Evolutionary conservation across 441 rosid genomes (phyloP), one percentile per base, ranked within the genome.

Genomic region (Arabidopsis lyrata): DNA sequence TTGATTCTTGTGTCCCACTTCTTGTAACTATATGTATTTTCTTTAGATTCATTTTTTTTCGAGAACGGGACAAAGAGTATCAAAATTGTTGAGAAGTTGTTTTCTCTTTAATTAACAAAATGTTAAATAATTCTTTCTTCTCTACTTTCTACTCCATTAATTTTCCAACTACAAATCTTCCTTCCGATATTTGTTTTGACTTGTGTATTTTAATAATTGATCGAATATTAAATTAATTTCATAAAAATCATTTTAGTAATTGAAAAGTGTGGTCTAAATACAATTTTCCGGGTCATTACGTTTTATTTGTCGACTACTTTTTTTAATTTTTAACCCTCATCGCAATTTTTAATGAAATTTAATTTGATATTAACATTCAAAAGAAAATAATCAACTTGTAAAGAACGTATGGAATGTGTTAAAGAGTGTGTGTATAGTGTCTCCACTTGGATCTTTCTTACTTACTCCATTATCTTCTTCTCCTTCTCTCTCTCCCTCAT

Each of bases 381-480:
- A 24, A 59, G 20, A 34, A 71, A 42, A 53, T 32, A 63, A 63
- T 36, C 38, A 66, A 41, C 78, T 75, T 75, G 49, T 39, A 54
- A 39, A 27, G 56, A 67, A 74, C 32, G 78, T 39, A 67, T 75
- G 63, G 78, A 67, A 75, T 75, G 68, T 59, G 56, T 52, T 31
- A 31, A 59, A 41, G 54, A 60, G 41, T 60, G 56, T 60, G 56
- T 66, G 31, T 59, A 54, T 53, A 66, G 56, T 74, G 68, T 15
- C 78, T 66, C 68, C 73, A 75, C 69, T 75, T 22, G 70, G 70
- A 62, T 75, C 68, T 52, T 49, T 50, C 79, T 35, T 75, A 69
- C 75, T 76, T 31, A 48, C 76, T 76, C 80, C 66, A 64, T 64
- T 70, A 76, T 76, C 62, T 68, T 63, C 62, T 31, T 48, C 66